Percentiles rank a stretch among this genome's conserved stretches.
Evolutionary conservation across 2,329 filamentous ascomycete species (phyloP).

Genomic region (Rugonectria rugulosa): DNA sequence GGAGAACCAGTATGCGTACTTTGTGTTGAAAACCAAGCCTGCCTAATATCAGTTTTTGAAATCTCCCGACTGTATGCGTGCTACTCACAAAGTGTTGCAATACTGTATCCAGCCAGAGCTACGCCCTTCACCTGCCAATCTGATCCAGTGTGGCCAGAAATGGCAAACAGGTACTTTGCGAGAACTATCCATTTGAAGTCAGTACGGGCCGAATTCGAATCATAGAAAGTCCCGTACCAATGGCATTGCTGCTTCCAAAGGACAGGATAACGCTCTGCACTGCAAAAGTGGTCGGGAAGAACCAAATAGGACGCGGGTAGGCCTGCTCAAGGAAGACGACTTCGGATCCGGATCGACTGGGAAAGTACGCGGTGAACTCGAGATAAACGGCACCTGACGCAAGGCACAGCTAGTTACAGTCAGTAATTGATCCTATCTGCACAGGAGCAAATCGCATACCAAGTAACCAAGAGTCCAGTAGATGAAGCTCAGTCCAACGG

Average conservation of each 20-base stretch:
- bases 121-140: slow-evolving; percentile 13
- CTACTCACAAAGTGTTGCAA: slow-evolving; percentile 8
- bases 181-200: slow-evolving; percentile 3
- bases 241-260: slow-evolving; percentile 14
- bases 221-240: slow-evolving; percentile 1
- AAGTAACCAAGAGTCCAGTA: slow-evolving; percentile 18
- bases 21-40: slow-evolving; percentile 18
- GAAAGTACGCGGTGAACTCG: slow-evolving; percentile 15
- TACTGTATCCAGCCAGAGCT: slow-evolving; percentile 9
- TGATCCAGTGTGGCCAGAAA: slow-evolving; percentile 6
- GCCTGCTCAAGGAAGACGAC: slow-evolving; percentile 18
- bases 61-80: too few species aligned
- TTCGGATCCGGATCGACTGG: slow-evolving; percentile 17
- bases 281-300: slow-evolving; percentile 16
- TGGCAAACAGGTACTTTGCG: slow-evolving; percentile 14
- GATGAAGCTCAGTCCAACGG: slow-evolving; percentile 10
- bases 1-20: slow-evolving; percentile 17
- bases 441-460: background rate
- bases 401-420: slow-evolving; percentile 7
- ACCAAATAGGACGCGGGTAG: slow-evolving; percentile 13
- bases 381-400: slow-evolving; percentile 14
- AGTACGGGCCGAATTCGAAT: background rate
- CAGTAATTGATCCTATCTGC: background rate
- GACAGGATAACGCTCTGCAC: slow-evolving; percentile 14
- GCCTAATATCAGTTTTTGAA: background rate